phyloP scores from a whole-genome alignment of 2,329 filamentous ascomycete species.

The Laburnicola sp. region DNA sequence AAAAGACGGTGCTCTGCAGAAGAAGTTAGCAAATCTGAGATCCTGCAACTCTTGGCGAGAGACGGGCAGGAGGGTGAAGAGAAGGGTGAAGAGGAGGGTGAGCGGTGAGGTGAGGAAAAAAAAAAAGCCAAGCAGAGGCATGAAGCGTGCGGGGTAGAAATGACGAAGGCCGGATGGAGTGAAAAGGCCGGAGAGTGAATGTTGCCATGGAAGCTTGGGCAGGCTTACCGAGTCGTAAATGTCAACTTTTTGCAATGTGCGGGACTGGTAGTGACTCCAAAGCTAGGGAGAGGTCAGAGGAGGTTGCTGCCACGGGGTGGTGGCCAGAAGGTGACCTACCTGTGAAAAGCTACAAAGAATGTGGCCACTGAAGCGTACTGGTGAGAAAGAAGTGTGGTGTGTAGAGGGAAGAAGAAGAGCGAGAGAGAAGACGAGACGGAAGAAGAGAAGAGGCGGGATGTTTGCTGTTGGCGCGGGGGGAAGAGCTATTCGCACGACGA shows the following conservation, averaged over 20 bases:
- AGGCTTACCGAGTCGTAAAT: constrained; percentile 45
- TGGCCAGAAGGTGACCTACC: constrained; percentile 27
- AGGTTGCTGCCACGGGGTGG: constrained; percentile 4
- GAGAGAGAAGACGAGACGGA: constrained; percentile 16
- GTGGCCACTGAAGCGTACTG: constrained; percentile 49
- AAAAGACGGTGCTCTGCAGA: constrained; percentile 34
- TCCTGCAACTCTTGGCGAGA: background rate
- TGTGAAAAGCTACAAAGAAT: constrained; percentile 51
- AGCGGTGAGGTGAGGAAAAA: background rate
- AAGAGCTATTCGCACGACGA: constrained; percentile 30
- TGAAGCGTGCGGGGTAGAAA: constrained; percentile 1
- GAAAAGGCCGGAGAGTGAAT: constrained; percentile 12
- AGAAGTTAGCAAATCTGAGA: constrained; percentile 16
- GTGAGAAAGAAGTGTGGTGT: constrained; percentile 46
- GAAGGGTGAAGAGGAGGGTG: constrained; percentile 28
- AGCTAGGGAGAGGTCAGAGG: constrained; percentile 29
- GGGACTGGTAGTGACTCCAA: constrained; percentile 47
- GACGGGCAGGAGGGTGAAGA: constrained; percentile 4
- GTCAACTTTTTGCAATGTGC: constrained; percentile 47
- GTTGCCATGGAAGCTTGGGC: constrained; percentile 9
- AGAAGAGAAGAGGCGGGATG: constrained; percentile 24
- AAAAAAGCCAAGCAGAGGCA: constrained; percentile 1
- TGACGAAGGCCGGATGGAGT: background rate
- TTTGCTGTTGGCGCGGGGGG: constrained; percentile 29
- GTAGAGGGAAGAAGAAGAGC: constrained; percentile 29